These are phyloP conservation scores for Aurifilum marmelostoma DNA, from an alignment of 2,329 filamentous ascomycete species.

Conservation along the genomic window DNA sequence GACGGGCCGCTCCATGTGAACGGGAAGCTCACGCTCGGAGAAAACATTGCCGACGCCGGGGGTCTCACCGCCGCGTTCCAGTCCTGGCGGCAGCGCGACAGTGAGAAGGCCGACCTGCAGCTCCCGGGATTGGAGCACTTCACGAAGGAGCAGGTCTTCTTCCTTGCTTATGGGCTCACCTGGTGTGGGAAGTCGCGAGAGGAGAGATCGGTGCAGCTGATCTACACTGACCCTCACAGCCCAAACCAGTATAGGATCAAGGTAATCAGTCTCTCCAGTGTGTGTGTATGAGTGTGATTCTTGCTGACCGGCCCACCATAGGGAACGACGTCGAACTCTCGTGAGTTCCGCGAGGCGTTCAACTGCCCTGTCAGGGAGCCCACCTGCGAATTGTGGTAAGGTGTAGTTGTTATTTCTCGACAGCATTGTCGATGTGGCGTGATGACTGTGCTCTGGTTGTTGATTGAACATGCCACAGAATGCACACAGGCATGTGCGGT, in stretches of 20 bases:
- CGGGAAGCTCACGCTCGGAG: slow-evolving; percentile 65
- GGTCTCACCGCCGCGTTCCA: slow-evolving; percentile 65
- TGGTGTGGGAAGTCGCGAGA: slow-evolving; percentile 69
- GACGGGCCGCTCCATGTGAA: slow-evolving; percentile 64
- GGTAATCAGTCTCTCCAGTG: slow-evolving; percentile 39
- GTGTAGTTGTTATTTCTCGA: no score
- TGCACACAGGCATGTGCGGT: background rate
- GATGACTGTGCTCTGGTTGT: background rate
- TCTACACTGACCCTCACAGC: slow-evolving; percentile 68
- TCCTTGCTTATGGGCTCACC: slow-evolving; percentile 64
- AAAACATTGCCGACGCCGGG: slow-evolving; percentile 74
- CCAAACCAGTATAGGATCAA: slow-evolving; percentile 64
- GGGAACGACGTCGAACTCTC: slow-evolving; percentile 65
- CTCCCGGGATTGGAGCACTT: slow-evolving; percentile 66
- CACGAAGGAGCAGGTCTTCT: slow-evolving; percentile 71
- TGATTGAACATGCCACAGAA: background rate
- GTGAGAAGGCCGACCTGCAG: slow-evolving; percentile 51
- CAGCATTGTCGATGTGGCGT: background rate
- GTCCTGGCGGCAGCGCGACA: slow-evolving; percentile 65
- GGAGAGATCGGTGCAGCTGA: slow-evolving; percentile 57
- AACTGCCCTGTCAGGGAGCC: slow-evolving; percentile 67
- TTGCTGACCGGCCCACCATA: slow-evolving; percentile 1
- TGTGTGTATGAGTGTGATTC: background rate
- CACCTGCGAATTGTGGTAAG: slow-evolving; percentile 69
- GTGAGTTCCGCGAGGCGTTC: slow-evolving; percentile 69